These are phyloP conservation scores for Cinchona pubescens DNA, from an alignment of 257 asterid genomes.

Conservation along the genomic window DNA sequence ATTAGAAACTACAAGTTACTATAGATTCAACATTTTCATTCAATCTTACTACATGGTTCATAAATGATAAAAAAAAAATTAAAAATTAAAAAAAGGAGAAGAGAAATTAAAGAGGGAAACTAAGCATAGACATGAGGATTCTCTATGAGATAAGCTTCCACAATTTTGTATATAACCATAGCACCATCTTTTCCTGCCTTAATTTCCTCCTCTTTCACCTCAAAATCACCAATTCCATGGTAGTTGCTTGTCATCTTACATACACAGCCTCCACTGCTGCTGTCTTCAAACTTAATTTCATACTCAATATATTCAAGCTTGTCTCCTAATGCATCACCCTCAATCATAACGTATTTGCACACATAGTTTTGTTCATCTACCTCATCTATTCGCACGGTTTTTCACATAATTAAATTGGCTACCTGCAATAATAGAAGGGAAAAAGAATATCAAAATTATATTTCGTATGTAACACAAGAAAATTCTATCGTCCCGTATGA, in stretches of 20 bases:
- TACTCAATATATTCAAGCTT: conserved; percentile 36
- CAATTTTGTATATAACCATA: conserved; percentile 36
- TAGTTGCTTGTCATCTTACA: conserved; percentile 46
- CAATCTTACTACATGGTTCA: too few relatives aligned
- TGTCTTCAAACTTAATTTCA: conserved; percentile 37
- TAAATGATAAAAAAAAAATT: too few relatives aligned
- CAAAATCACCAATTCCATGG: conserved; percentile 26
- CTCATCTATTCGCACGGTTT: conserved; percentile 37
- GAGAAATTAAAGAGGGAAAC: background rate
- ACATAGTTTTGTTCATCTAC: conserved; percentile 32
- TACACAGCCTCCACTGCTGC: conserved; percentile 29
- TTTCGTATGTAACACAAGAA: too few relatives aligned
- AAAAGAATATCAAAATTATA: background rate
- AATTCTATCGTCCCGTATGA: too few relatives aligned
- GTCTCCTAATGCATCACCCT: conserved; percentile 39
- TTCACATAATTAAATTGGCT: conserved; percentile 36
- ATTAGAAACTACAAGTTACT: too few relatives aligned
- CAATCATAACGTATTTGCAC: conserved; percentile 43
- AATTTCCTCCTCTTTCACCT: conserved; percentile 45
- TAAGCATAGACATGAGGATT: conserved; percentile 40
- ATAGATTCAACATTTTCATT: too few relatives aligned
- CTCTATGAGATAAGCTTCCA: conserved; percentile 42
- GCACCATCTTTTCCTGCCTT: conserved; percentile 28
- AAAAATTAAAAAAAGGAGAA: too few relatives aligned
- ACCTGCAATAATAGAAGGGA: conserved; percentile 17